Conservation (phyloP, 768 basidiomycete genomes). For the Pisolithus tinctorius region DNA sequence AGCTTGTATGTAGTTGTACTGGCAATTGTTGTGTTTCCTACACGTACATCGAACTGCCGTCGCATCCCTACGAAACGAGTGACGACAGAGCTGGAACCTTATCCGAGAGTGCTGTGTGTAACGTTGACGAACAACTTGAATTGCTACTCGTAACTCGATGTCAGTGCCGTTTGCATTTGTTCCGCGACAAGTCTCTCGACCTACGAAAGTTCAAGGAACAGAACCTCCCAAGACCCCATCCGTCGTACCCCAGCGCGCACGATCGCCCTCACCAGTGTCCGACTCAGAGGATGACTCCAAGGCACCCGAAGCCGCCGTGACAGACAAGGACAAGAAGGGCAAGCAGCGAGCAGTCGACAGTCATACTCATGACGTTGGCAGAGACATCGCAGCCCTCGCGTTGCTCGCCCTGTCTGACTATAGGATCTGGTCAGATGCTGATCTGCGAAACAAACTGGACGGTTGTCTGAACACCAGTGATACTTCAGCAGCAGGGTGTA, state of each 20-base stretch:
- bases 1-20: background rate
- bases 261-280: slow-evolving; percentile 3
- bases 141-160: slow-evolving; percentile 5
- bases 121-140: too few relatives aligned
- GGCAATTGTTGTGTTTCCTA: background rate
- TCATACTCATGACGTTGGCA: slow-evolving; percentile 20
- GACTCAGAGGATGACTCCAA: slow-evolving; percentile 4
- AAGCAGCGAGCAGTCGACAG: slow-evolving; percentile 16
- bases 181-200: slow-evolving; percentile 40
- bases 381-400: slow-evolving; percentile 46
- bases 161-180: slow-evolving; percentile 36
- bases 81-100: too few relatives aligned
- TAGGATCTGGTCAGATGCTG: slow-evolving; percentile 56
- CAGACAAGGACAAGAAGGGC: slow-evolving; percentile 17
- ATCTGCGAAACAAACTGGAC: slow-evolving; percentile 45
- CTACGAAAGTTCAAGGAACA: slow-evolving; percentile 20
- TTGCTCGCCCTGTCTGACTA: slow-evolving; percentile 65
- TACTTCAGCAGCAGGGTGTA: slow-evolving; percentile 37
- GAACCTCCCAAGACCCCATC: slow-evolving; percentile 6
- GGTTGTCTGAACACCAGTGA: slow-evolving; percentile 13
- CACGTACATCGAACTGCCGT: too few relatives aligned
- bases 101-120: too few relatives aligned
- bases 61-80: too few relatives aligned
- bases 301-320: background rate
- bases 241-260: slow-evolving; percentile 1